These are phyloP conservation scores for Solanum chilense DNA, from an alignment of 257 asterid genomes.

Conservation along the genomic window DNA sequence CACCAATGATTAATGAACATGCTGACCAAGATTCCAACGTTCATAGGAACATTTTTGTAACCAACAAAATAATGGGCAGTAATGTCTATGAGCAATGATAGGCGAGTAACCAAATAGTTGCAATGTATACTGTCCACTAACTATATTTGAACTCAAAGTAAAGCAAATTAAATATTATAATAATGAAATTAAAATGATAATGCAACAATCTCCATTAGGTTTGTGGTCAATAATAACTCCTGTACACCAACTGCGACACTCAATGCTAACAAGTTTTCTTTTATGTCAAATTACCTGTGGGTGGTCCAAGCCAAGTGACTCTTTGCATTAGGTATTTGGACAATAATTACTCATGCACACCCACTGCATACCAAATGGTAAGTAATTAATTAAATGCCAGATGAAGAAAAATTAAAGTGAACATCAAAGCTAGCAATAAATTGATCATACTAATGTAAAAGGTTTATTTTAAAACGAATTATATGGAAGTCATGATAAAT, in stretches of 20 bases:
- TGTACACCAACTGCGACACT: not conserved
- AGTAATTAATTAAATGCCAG: not conserved
- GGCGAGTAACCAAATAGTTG: no score
- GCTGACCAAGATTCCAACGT: no score
- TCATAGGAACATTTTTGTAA: no score
- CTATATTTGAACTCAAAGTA: no score
- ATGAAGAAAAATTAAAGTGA: not conserved
- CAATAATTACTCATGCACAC: not conserved
- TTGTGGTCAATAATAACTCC: no score
- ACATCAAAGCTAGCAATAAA: not conserved
- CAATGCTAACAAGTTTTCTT: not conserved
- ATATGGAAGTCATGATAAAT: not conserved
- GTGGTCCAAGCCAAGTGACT: not conserved
- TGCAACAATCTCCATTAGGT: no score
- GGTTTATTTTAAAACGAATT: not conserved
- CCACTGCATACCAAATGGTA: not conserved
- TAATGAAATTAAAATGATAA: no score
- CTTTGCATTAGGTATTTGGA: not conserved
- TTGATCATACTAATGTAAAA: not conserved
- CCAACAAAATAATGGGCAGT: no score
- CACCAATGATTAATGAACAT: no score
- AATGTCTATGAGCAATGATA: no score
- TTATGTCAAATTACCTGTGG: not conserved
- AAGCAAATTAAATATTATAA: no score
- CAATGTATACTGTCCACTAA: no score